These are phyloP conservation scores for Russula earlei DNA, from an alignment of 768 basidiomycete genomes.

Conservation along the genomic window DNA sequence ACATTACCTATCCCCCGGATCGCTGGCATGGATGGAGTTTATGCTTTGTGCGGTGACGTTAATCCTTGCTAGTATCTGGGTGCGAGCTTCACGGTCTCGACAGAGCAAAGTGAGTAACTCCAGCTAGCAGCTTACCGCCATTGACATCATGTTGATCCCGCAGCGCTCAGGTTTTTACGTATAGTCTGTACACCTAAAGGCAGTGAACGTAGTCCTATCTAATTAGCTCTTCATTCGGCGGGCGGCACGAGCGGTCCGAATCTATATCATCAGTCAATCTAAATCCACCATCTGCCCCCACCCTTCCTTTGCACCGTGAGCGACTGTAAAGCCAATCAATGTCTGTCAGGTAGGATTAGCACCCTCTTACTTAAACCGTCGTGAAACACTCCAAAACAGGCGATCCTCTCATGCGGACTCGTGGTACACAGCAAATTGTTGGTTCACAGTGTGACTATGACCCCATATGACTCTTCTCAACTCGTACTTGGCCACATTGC, in stretches of 20 bases:
- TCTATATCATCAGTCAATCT: neutral
- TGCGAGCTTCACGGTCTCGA: conserved; percentile 23
- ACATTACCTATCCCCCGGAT: conserved; percentile 64
- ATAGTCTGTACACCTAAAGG: neutral
- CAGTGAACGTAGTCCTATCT: too few relatives aligned
- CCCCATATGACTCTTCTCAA: neutral
- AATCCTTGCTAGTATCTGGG: conserved; percentile 45
- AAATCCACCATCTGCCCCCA: too few relatives aligned
- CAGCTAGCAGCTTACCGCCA: neutral
- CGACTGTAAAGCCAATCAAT: too few relatives aligned
- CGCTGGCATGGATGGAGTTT: conserved; percentile 70
- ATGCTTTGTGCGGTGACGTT: conserved; percentile 49
- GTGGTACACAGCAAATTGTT: conserved; percentile 80
- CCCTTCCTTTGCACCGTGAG: too few relatives aligned
- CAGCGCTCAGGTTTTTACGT: conserved; percentile 3
- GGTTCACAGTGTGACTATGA: conserved; percentile 1
- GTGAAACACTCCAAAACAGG: conserved; percentile 27
- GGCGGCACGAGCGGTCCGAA: too few relatives aligned
- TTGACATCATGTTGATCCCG: neutral
- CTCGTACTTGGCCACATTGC: conserved; percentile 3
- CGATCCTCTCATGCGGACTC: conserved; percentile 77
- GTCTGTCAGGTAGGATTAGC: conserved; percentile 9
- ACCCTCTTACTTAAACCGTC: neutral
- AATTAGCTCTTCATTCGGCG: too few relatives aligned
- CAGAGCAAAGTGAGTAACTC: conserved; percentile 1